A percentile compares a stretch with the other conserved stretches of the same genome.
phyloP scores from a whole-genome alignment of 1,284 basidiomycete species.

The Clitocybe nebularis region DNA sequence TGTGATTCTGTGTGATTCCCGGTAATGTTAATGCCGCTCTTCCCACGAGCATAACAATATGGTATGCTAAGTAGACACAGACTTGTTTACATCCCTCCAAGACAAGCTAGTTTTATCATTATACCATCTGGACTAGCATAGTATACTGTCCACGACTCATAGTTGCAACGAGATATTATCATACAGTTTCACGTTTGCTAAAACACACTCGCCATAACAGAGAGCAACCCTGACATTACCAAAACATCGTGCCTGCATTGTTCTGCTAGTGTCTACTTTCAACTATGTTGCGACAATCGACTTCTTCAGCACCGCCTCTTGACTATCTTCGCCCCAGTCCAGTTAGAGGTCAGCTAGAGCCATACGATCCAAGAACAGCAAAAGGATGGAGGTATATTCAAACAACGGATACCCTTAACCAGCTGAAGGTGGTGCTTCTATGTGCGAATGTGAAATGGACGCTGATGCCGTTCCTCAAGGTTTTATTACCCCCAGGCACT shows the following conservation, averaged over 20 bases:
- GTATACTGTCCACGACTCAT: no score
- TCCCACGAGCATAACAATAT: neutral
- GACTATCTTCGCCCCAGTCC: conserved; percentile 59
- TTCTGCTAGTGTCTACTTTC: conserved; percentile 12
- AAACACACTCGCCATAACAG: no score
- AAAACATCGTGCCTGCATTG: no score
- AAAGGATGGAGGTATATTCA: conserved; percentile 68
- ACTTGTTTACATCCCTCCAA: conserved; percentile 16
- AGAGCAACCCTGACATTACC: no score
- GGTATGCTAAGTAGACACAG: no score
- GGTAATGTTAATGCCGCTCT: neutral
- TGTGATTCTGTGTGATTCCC: conserved; percentile 7
- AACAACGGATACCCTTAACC: conserved; percentile 69
- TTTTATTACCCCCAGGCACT: conserved; percentile 67
- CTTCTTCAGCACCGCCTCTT: conserved; percentile 30
- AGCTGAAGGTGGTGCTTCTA: conserved; percentile 49
- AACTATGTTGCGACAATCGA: conserved; percentile 20
- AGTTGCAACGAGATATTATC: no score
- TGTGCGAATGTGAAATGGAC: conserved; percentile 7
- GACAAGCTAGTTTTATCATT: no score
- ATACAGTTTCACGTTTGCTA: no score
- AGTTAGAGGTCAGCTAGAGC: conserved; percentile 68
- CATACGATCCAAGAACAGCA: conserved; percentile 47
- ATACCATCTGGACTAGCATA: no score
- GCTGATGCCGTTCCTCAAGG: conserved; percentile 32